phyloP scores from a whole-genome alignment of 2,329 filamentous ascomycete species.

The Curvularia sp. region DNA sequence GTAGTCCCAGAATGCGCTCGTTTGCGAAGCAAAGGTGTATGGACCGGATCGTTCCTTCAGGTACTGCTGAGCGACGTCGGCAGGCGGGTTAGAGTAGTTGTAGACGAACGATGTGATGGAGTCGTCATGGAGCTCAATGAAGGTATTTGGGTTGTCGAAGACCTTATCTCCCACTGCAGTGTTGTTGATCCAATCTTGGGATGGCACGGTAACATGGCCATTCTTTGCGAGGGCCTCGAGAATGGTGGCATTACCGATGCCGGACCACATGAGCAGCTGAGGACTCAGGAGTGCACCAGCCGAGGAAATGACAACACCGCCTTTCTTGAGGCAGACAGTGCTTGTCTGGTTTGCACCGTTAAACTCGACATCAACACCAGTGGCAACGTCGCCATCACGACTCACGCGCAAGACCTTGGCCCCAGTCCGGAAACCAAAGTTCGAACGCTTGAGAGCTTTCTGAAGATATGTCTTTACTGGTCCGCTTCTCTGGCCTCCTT shows the following conservation, averaged over 20 bases:
- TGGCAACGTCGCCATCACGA: constrained; percentile 51
- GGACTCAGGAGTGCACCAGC: constrained; percentile 47
- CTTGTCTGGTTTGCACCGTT: constrained; percentile 43
- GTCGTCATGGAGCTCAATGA: constrained; percentile 57
- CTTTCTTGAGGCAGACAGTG: constrained; percentile 33
- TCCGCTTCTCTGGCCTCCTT: constrained; percentile 59
- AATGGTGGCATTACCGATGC: constrained; percentile 41
- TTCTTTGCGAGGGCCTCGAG: constrained; percentile 44
- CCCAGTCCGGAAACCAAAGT: constrained; percentile 51
- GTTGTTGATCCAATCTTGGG: constrained; percentile 59
- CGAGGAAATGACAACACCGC: constrained; percentile 41
- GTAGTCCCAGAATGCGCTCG: constrained; percentile 61
- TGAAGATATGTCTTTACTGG: constrained; percentile 60
- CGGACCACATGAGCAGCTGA: constrained; percentile 51
- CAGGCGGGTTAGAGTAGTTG: constrained; percentile 54
- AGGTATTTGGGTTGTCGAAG: constrained; percentile 65
- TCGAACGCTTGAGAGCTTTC: constrained; percentile 51
- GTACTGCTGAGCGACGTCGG: constrained; percentile 56
- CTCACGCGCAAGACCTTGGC: constrained; percentile 56
- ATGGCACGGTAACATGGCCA: constrained; percentile 45
- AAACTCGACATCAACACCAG: constrained; percentile 51
- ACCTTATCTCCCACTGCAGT: constrained; percentile 58
- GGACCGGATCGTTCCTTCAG: constrained; percentile 58
- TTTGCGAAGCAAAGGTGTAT: constrained; percentile 62
- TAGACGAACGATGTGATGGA: constrained; percentile 58